phyloP scores from a whole-genome alignment of 1,139 yeast genomes.

The Dujonia santamariae region DNA sequence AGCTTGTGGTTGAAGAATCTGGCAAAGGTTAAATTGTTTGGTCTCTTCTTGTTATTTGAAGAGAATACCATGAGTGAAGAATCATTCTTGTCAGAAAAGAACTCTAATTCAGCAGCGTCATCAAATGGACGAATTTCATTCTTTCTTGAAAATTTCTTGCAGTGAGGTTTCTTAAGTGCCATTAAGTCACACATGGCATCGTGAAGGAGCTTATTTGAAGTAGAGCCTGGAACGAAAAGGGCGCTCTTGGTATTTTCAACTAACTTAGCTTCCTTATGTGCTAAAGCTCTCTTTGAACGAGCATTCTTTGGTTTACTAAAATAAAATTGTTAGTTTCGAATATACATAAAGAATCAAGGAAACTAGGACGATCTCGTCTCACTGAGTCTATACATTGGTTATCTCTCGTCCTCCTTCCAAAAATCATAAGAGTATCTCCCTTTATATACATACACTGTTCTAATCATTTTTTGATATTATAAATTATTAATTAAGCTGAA shows the following conservation, averaged over 20 bases:
- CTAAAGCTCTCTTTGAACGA: constrained; percentile 91
- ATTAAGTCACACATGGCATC: constrained; percentile 88
- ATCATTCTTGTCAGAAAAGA: constrained; percentile 93
- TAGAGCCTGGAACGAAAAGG: constrained; percentile 85
- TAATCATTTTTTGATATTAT: constrained; percentile 45
- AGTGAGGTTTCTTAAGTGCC: constrained; percentile 89
- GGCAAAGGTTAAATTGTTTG: constrained; percentile 81
- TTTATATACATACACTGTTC: constrained; percentile 51
- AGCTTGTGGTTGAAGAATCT: constrained; percentile 88
- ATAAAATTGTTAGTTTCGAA: constrained; percentile 4
- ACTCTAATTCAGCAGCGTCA: constrained; percentile 82
- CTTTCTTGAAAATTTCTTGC: constrained; percentile 82
- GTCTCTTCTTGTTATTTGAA: constrained; percentile 86
- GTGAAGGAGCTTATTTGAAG: constrained; percentile 75
- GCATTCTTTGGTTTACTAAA: constrained; percentile 78
- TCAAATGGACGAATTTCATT: constrained; percentile 92
- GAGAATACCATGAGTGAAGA: constrained; percentile 81
- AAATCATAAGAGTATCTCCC: no score
- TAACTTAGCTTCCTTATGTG: constrained; percentile 81
- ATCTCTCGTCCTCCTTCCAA: not conserved
- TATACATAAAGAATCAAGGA: not conserved
- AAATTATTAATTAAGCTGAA: no score
- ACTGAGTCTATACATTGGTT: no score
- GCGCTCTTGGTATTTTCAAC: constrained; percentile 91
- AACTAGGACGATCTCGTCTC: no score